Evolutionary conservation across 257 asterid genomes (phyloP), one percentile per base, ranked within the genome.

Genomic region (Solanum gandarillasii): DNA sequence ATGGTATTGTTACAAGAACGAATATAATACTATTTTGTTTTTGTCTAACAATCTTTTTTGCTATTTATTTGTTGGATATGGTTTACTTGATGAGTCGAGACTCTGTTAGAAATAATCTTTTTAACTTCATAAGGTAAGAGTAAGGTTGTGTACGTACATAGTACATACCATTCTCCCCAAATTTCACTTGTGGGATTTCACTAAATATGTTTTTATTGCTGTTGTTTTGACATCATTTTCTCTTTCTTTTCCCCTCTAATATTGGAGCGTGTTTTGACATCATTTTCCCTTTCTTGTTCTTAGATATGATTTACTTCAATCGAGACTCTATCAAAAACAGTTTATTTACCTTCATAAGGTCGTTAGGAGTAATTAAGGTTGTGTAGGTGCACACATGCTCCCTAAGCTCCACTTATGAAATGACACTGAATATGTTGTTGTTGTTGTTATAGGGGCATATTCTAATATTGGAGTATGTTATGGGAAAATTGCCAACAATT

Each of bases 401-500:
- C 12, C 3, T 12, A 62, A 10, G 5, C 5, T 0, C 31, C 7
- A 62, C 31, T 62, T n/a, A 10, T 62, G 16, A 0, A n/a, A 10
- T 23, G 5, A 23, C 32, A 62, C 4, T 11, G 0, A 62, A n/a
- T 62, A n/a, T 4, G n/a, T 55, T 20, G 4, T 18, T 55, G 31
- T 23, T 62, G 3, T 65, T 65, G 7, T 16, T 91, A 1, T 74
- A 90, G 95, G 12, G 16, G 94, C 90, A 83, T 91, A 89, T 74
- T 74, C 87, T 36, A 76, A 83, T 18, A 21, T 78, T 48, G 96
- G 95, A 43, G 94, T 91, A 7, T 89, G 92, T 9, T 87, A 90
- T 14, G 95, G 94, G 1, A 89, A 83, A 88, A 34, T 16, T 2
- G 94, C 93, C 5, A 83, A 88, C 83, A 86, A 83, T 14, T 79